Evolutionary conservation across 352 stramenopile species (phyloP), one percentile per base, ranked within the genome.

Genomic region (Pythium scleroteichum): DNA sequence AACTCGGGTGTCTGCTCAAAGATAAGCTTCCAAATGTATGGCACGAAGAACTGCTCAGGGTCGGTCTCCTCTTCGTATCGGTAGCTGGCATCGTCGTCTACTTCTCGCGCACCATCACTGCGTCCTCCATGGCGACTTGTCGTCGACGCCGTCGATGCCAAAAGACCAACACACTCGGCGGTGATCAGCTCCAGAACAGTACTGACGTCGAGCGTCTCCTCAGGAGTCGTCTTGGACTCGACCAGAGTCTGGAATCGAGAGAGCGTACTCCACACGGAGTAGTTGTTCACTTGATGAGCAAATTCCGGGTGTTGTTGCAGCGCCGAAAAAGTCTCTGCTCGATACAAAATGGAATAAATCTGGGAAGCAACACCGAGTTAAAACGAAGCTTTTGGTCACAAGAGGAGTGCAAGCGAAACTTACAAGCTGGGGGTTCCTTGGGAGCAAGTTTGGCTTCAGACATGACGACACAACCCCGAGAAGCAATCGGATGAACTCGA

Each of bases 301-400:
- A 92, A 82, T 53, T 88, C 79, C 0, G 79, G 75, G 45, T 91
- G 79, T 23, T 69, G 58, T 35, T 88, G 71, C 59, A 94, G 59
- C 14, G 50, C 60, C 10, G 61, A 33, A 46, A 94, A 89, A 20
- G 80, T 84, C 19, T 84, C 73, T 4, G 78, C 75, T 20, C 77
- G 78, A 54, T 94, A 87, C 27, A 94, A 50, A 12, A 94, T 62
- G 27, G 82, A 86, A 86, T 92, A 94, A 85, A 94, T 92, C 76
- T 85, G 29, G 5, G 10, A 35, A 35, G 10, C 29, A 35, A 10
- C 5, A 35, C 5, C 29, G 10, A 5, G 10, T 35, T 35, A 35
- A 10, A 35, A 35, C 10, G 29, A 35, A 10, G 10, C 5, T 10
- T 10, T 35, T 10, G 4, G 4, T 20, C 13, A n/a, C 5, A 7